Conservation (phyloP, 2,329 filamentous ascomycete species). For the Botryosphaeria dothidea region DNA sequence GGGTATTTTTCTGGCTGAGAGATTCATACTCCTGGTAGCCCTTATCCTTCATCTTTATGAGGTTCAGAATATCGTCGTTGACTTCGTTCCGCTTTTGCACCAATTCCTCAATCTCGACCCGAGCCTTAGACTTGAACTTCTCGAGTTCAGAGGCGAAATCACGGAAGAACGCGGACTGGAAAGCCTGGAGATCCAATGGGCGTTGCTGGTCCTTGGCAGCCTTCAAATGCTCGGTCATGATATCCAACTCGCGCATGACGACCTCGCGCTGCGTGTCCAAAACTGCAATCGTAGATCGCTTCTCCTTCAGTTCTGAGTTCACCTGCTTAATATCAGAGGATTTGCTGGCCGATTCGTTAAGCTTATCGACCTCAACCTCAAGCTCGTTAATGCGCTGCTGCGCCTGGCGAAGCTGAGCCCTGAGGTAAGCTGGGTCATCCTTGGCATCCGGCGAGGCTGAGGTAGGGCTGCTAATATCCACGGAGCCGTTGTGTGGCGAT, state of each 20-base stretch:
- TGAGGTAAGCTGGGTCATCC: conserved; percentile 50
- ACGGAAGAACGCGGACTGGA: conserved; percentile 62
- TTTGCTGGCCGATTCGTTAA: conserved; percentile 55
- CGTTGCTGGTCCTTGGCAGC: conserved; percentile 80
- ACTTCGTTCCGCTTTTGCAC: conserved; percentile 84
- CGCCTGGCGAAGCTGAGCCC: conserved; percentile 75
- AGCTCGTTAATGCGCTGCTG: conserved; percentile 86
- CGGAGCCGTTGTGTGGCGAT: conserved; percentile 42
- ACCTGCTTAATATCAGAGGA: conserved; percentile 69
- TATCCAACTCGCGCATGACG: conserved; percentile 87
- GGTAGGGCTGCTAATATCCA: conserved; percentile 69
- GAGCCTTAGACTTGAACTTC: conserved; percentile 77
- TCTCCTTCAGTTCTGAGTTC: conserved; percentile 86
- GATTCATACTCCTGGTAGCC: conserved; percentile 95
- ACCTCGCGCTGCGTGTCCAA: conserved; percentile 94
- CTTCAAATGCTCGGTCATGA: conserved; percentile 84
- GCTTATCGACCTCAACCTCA: conserved; percentile 69
- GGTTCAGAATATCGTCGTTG: conserved; percentile 78
- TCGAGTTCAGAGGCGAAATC: conserved; percentile 65
- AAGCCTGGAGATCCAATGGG: conserved; percentile 74
- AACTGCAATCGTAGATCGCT: conserved; percentile 92
- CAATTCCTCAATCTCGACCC: conserved; percentile 77
- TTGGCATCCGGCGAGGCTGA: conserved; percentile 57
- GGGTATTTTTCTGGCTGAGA: conserved; percentile 88
- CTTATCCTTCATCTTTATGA: conserved; percentile 85